Evolutionary conservation across 768 basidiomycete genomes (phyloP).

Genomic region (Boletus rubescentipes): DNA sequence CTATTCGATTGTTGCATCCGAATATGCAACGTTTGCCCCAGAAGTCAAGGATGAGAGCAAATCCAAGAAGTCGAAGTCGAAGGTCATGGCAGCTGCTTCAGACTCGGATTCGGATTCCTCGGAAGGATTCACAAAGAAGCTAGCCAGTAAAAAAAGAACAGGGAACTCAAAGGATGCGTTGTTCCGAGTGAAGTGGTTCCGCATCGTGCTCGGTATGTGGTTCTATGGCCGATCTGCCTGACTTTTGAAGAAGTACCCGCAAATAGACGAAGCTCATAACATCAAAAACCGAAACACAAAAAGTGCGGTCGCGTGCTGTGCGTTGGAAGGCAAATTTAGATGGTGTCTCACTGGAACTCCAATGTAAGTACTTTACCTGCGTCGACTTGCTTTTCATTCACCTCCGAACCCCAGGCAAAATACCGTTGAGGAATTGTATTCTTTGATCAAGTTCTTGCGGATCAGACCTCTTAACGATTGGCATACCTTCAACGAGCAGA

Average conservation of each 20-base stretch:
- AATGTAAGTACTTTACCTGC: constrained; percentile 41
- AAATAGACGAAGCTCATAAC: constrained; percentile 88
- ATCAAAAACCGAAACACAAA: constrained; percentile 88
- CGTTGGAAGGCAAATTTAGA: constrained; percentile 70
- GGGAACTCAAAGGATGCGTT: constrained; percentile 60
- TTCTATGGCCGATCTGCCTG: not conserved
- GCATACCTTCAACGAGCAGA: constrained; percentile 74
- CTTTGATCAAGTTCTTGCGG: constrained; percentile 85
- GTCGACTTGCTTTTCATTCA: not conserved
- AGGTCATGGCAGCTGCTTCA: constrained; percentile 26
- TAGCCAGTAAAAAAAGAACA: constrained; percentile 42
- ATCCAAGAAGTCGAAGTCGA: constrained; percentile 40
- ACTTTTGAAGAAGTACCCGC: not conserved
- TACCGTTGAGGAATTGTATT: constrained; percentile 84
- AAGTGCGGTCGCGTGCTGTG: constrained; percentile 75
- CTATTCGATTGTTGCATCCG: constrained; percentile 80
- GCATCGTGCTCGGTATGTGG: constrained; percentile 75
- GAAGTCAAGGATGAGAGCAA: constrained; percentile 56
- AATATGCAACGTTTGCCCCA: constrained; percentile 56
- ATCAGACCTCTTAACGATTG: constrained; percentile 80
- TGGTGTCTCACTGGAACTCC: constrained; percentile 91
- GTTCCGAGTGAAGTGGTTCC: constrained; percentile 79
- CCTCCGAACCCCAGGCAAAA: constrained; percentile 62
- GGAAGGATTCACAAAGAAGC: constrained; percentile 38
- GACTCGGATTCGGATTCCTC: constrained; percentile 38